Percentiles rank a stretch among this genome's conserved stretches.
Conservation (phyloP, 1,284 basidiomycete genomes). For the Meira nashicola region DNA sequence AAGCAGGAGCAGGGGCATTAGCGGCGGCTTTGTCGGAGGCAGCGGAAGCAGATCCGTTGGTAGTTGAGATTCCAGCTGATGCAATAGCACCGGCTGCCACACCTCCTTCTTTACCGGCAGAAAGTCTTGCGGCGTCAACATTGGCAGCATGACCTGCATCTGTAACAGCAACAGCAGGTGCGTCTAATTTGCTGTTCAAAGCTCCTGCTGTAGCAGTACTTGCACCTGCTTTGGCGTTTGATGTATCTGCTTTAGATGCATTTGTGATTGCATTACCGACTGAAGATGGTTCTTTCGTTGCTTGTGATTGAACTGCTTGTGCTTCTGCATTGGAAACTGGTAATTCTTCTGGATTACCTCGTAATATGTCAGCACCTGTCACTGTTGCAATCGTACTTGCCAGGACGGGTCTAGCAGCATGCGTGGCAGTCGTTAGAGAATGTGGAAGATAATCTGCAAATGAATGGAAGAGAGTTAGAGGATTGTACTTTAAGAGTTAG, state of each 20-base stretch:
- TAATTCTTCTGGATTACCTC: constrained; percentile 6
- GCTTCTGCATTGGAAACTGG: not conserved
- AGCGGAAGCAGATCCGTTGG: too few relatives aligned
- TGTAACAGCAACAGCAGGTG: not conserved
- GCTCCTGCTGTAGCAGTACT: not conserved
- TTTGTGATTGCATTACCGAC: constrained; percentile 4
- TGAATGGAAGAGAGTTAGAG: not conserved
- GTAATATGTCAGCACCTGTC: constrained; percentile 9
- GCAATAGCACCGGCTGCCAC: constrained; percentile 7
- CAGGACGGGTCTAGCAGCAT: constrained; percentile 1
- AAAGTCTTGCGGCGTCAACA: not conserved
- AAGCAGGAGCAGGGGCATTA: not conserved
- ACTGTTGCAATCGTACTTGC: constrained; percentile 7
- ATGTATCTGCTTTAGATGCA: not conserved
- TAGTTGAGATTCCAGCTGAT: too few relatives aligned
- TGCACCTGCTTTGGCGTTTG: constrained; percentile 1
- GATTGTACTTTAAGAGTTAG: too few relatives aligned
- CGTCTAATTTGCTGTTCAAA: not conserved
- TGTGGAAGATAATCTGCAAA: constrained; percentile 3
- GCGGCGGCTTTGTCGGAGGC: too few relatives aligned
- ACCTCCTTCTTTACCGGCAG: constrained; percentile 10
- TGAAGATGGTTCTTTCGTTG: not conserved
- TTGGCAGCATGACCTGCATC: constrained; percentile 8
- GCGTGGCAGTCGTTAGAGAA: constrained; percentile 7
- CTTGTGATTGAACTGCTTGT: not conserved